Percentiles rank a stretch among this genome's conserved stretches.
Conservation (phyloP, 106 monocot species). For the Alisma plantagoaquatica region DNA sequence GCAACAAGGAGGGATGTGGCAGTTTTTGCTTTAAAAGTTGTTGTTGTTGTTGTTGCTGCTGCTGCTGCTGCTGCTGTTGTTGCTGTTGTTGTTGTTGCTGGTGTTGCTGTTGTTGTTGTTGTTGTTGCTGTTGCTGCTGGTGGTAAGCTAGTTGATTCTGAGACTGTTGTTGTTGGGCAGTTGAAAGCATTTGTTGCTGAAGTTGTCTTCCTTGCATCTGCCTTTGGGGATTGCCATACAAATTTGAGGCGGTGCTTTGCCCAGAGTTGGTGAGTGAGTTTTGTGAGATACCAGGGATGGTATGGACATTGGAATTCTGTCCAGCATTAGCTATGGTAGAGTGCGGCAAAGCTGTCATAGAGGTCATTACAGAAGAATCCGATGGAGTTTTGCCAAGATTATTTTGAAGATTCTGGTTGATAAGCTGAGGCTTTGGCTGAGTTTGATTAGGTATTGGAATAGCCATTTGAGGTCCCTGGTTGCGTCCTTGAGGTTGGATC, state of each 20-base stretch:
- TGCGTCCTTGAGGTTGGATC: constrained; percentile 34
- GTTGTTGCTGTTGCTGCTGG: too few species aligned
- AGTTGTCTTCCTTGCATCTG: constrained; percentile 45
- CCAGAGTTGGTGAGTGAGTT: constrained; percentile 32
- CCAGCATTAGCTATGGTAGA: constrained; percentile 30
- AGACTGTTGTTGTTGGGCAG: constrained; percentile 44
- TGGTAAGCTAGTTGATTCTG: constrained; percentile 46
- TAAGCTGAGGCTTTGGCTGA: constrained; percentile 22
- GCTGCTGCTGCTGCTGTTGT: too few species aligned
- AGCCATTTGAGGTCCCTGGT: constrained; percentile 31
- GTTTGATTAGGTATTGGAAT: constrained; percentile 34
- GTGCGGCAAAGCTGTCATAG: constrained; percentile 45
- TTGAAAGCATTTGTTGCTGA: constrained; percentile 32
- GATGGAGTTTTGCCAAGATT: constrained; percentile 25
- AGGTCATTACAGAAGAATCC: constrained; percentile 25
- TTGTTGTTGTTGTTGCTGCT: too few species aligned
- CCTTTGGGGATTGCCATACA: constrained; percentile 61
- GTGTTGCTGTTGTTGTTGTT: too few species aligned
- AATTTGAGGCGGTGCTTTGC: constrained; percentile 27
- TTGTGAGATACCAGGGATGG: constrained; percentile 37
- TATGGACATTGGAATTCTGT: constrained; percentile 46
- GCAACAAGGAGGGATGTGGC: constrained; percentile 34
- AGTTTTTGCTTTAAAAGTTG: constrained; percentile 38
- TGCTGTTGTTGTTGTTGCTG: too few species aligned
- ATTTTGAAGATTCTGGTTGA: constrained; percentile 47